Evolutionary conservation across 768 basidiomycete genomes (phyloP).

Genomic region (Pleurotus eryngii): DNA sequence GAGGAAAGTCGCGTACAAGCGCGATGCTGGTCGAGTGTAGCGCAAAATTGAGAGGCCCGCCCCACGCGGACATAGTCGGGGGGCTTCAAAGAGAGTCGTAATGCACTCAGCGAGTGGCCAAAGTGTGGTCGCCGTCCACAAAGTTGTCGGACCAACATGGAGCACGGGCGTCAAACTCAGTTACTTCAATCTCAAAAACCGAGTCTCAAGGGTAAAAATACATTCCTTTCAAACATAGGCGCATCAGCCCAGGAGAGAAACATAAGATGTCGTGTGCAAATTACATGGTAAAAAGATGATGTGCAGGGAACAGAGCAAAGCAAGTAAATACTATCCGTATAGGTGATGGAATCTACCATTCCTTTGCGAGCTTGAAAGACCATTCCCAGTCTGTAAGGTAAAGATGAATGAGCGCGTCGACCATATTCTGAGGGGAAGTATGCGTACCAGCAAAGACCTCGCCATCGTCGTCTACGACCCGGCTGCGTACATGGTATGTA

Average conservation of each 20-base stretch:
- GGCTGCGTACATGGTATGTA: conserved; percentile 71
- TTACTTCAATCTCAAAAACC: not conserved
- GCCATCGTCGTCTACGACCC: conserved; percentile 86
- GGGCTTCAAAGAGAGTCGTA: not conserved
- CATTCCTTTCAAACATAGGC: not conserved
- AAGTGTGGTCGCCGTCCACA: not conserved
- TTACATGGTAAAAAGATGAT: conserved; percentile 14
- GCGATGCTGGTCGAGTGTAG: not conserved
- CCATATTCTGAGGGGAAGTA: not conserved
- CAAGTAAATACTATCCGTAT: conserved; percentile 9
- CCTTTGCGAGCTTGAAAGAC: conserved; percentile 89
- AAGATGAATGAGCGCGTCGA: not conserved
- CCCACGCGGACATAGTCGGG: not conserved
- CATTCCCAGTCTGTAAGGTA: conserved; percentile 69
- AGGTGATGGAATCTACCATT: conserved; percentile 57
- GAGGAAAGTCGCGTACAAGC: not conserved
- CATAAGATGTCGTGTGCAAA: conserved; percentile 11
- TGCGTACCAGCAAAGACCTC: conserved; percentile 72
- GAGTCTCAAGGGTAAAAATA: not conserved
- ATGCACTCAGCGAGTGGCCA: not conserved
- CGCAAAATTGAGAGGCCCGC: not conserved
- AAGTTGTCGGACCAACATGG: conserved; percentile 5
- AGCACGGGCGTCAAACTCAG: not conserved
- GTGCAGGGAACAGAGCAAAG: conserved; percentile 11
- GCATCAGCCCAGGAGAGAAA: not conserved